These are phyloP conservation scores for Penicillium paradoxum DNA, from an alignment of 495 filamentous ascomycete species.

Conservation along the genomic window DNA sequence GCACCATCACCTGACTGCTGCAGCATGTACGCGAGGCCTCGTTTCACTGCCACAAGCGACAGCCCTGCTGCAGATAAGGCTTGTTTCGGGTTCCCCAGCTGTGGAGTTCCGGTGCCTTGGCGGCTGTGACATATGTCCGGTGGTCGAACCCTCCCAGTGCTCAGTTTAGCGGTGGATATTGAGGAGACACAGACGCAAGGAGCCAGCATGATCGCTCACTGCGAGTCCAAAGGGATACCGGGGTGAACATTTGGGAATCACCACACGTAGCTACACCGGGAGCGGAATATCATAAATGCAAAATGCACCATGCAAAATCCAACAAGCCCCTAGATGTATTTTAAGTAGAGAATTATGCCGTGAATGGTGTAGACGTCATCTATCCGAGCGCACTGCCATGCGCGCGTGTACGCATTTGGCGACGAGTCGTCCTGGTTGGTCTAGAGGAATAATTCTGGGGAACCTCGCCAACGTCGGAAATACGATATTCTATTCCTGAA, in stretches of 20 bases:
- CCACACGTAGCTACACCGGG: too few relatives aligned
- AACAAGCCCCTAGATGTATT: too few relatives aligned
- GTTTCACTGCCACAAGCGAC: constrained; percentile 2
- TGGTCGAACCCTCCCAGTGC: not conserved
- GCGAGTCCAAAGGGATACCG: not conserved
- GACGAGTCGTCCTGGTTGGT: too few relatives aligned
- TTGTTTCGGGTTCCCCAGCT: not conserved
- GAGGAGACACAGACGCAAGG: not conserved
- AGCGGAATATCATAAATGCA: not conserved
- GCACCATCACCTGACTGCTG: constrained; percentile 13
- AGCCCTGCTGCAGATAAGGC: constrained; percentile 3
- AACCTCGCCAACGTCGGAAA: not conserved
- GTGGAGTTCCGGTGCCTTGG: not conserved
- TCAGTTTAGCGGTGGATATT: not conserved
- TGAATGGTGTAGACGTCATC: not conserved
- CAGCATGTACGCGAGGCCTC: constrained; percentile 10
- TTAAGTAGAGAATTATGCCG: too few relatives aligned
- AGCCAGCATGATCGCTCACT: not conserved
- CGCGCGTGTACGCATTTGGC: not conserved
- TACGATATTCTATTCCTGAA: not conserved
- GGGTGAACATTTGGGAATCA: not conserved
- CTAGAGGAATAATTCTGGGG: not conserved
- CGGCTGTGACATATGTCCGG: too few relatives aligned
- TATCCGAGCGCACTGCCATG: not conserved
- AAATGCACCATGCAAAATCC: not conserved